Base-by-base conservation (phyloP, 306 rosid genomes). In the Cucurbita maxima region DNA sequence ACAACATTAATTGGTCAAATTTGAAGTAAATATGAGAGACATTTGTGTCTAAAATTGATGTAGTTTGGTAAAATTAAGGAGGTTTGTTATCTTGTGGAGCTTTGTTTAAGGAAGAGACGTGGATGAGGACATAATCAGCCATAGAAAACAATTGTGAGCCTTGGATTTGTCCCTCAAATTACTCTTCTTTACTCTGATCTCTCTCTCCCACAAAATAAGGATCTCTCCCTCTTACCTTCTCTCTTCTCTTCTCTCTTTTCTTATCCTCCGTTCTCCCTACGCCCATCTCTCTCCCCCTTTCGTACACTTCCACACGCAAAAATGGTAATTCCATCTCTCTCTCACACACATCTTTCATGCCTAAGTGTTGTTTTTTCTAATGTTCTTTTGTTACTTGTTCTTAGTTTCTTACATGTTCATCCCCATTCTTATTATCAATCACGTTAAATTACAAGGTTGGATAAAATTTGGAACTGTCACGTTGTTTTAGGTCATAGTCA, bases 141-240 rank as follows among this genome's bases (percentile, higher is more conserved):
- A 36, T 43, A 71, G 37, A 63, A 75, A 51, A 79, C 58, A 55
- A 82, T 79, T 88, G 79, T 81, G 78, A 78, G 72, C 89, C 95
- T 56, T 74, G 75, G 88, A 84, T 88, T 88, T 67, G 15, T 75
- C 59, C 97, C 92, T 77, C 41, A 76, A 85, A 87, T 77, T 77
- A 79, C 95, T 86, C 90, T 66, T 72, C 70, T 73, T 75, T 83
- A 77, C 19, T 88, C 96, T 86, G 87, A 63, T 52, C 80, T 77
- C 80, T 79, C 79, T 58, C 55, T 79, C 91, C 75, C 51, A 56
- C 51, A 56, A 79, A 84, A 78, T 82, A 86, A 86, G 96, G 89
- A 84, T 88, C 88, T 80, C 58, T 84, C 76, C 83, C 71, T 76
- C 73, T 74, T 74, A 76, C 79, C 51, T 58, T n/a, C 36, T 72